These are phyloP conservation scores for Aureobasidium lini DNA, from an alignment of 2,329 filamentous ascomycete species.

Conservation along the genomic window DNA sequence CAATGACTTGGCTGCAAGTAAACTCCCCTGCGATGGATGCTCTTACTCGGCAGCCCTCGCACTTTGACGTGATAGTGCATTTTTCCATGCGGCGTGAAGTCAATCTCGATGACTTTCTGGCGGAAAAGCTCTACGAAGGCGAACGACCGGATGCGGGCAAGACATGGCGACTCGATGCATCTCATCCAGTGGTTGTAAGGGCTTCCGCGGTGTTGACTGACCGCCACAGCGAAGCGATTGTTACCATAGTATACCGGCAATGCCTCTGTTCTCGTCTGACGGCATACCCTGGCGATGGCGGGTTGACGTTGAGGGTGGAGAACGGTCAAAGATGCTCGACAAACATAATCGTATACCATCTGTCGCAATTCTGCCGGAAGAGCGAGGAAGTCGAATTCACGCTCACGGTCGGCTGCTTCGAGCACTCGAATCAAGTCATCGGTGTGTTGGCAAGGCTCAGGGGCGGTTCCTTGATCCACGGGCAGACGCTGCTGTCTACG, in stretches of 20 bases:
- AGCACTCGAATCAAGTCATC: not conserved
- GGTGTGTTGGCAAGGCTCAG: not conserved
- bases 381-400: slow-evolving; percentile 11
- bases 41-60: not conserved
- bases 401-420: not conserved
- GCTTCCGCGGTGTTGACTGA: not conserved
- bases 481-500: not conserved
- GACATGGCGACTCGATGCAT: not conserved
- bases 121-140: not conserved
- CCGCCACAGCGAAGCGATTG: not conserved
- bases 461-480: too few relatives aligned
- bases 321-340: not conserved
- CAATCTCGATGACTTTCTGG: not conserved
- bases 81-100: not conserved
- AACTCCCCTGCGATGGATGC: not conserved
- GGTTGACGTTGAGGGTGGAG: not conserved
- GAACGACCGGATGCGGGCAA: not conserved
- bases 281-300: not conserved
- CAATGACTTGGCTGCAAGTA: too few relatives aligned
- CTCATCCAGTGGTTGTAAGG: not conserved
- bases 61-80: not conserved
- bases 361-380: slow-evolving; percentile 5
- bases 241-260: not conserved
- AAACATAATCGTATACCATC: not conserved
- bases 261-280: not conserved